A percentile compares a stretch with the other conserved stretches of the same genome.
Evolutionary conservation across 2,329 filamentous ascomycete species (phyloP).

Genomic region (Ilyonectria sp.): DNA sequence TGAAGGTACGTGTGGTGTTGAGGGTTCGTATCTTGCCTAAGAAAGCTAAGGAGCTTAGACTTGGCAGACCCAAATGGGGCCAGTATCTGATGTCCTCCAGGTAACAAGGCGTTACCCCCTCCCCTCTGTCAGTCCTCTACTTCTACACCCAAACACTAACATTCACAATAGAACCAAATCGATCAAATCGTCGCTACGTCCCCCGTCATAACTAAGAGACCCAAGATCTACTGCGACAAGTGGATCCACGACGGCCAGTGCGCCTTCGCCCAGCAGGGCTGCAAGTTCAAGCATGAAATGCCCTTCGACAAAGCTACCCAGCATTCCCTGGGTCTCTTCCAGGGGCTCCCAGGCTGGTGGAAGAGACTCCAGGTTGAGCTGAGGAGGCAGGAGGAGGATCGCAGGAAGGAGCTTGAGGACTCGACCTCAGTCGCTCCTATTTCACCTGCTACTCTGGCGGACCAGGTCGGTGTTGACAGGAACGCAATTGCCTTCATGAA

Average conservation of each 20-base stretch:
- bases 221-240: slow-evolving; percentile 87
- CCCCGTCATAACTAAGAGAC: slow-evolving; percentile 59
- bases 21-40: slow-evolving; percentile 24
- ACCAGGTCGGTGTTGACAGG: background rate
- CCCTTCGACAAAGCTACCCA: slow-evolving; percentile 78
- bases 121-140: background rate
- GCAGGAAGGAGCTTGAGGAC: slow-evolving; percentile 29
- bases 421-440: background rate
- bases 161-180: slow-evolving; percentile 50
- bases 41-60: slow-evolving; percentile 50
- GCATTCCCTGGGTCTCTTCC: slow-evolving; percentile 78
- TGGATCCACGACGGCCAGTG: slow-evolving; percentile 92
- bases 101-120: slow-evolving; percentile 43
- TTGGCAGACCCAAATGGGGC: slow-evolving; percentile 35
- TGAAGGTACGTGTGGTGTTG: slow-evolving; percentile 57
- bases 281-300: slow-evolving; percentile 93
- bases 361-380: slow-evolving; percentile 67
- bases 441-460: background rate
- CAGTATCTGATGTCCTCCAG: slow-evolving; percentile 52
- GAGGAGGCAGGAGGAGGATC: slow-evolving; percentile 36
- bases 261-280: slow-evolving; percentile 88
- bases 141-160: slow-evolving; percentile 22
- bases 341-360: slow-evolving; percentile 74
- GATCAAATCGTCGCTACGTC: slow-evolving; percentile 51
- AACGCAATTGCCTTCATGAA: background rate